Evolutionary conservation across 192 early-diverging fungal genomes (phyloP), one percentile per base, ranked within the genome.

Genomic region (Coemansia sp.): DNA sequence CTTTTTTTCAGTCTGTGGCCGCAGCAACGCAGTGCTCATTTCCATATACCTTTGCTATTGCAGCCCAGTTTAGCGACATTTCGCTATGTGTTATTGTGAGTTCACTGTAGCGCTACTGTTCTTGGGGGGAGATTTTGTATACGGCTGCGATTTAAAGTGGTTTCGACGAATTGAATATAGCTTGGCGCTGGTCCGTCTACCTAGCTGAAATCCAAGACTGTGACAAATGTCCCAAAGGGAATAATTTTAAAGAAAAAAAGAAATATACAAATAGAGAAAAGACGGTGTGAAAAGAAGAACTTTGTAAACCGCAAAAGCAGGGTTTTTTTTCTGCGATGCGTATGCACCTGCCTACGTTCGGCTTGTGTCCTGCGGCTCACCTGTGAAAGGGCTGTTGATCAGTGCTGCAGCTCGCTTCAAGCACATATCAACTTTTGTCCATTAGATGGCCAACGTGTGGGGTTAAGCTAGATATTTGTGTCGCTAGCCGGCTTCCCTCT

Each of bases 21-120:
- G 42, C 35, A 53, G 47, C 64, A 32, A 59, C 11, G 6, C 33
- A n/a, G 16, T 4, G 10, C 13, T 35, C 32, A 17, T 30, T 32
- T 16, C 6, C 7, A 33, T 11, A 19, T 73, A 77, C 76, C 76
- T 77, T 77, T 77, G 76, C 63, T 37, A 77, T 57, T n/a, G 76
- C 62, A n/a, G 76, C 70, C 76, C 76, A 77, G 38, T 61, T 66
- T n/a, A 44, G 62, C 37, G 66, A 47, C 67, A 74, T 74, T 42
- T 28, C 8, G 37, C 21, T 61, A 39, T 19, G 40, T 23, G 33
- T 9, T 13, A 37, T 40, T 19, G 38, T 26, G 62, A 32, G 10
- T 44, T 63, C 26, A 37, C 59, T 39, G 6, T 33, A 61, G n/a
- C 37, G 26, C 23, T 60, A 21, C 53, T 60, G 35, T n/a, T 64